These are phyloP conservation scores for Thalassiosira profunda DNA, from an alignment of 108 stramenopile genomes.

Conservation along the genomic window DNA sequence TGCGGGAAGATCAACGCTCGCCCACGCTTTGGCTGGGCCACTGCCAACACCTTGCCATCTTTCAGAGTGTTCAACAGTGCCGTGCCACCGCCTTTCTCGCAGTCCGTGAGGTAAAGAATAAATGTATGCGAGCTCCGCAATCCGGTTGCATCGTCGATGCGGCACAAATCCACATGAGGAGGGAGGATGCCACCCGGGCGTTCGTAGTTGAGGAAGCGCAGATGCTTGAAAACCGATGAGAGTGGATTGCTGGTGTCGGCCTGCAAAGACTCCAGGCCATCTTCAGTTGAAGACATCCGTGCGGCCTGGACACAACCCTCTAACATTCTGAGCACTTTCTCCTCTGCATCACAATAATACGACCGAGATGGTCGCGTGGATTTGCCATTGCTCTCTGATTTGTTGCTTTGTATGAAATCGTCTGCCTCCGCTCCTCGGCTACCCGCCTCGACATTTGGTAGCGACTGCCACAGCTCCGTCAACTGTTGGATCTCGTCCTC, in stretches of 20 bases:
- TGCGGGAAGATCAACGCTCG: conserved; percentile 82
- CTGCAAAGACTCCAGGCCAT: neutral
- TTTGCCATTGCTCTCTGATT: conserved; percentile 13
- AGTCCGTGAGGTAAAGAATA: conserved; percentile 72
- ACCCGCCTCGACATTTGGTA: conserved; percentile 53
- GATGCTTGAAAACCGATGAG: conserved; percentile 59
- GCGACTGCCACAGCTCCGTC: conserved; percentile 38
- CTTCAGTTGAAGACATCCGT: conserved; percentile 2
- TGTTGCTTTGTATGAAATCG: neutral
- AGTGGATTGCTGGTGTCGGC: neutral
- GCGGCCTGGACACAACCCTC: conserved; percentile 22
- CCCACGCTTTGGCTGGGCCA: conserved; percentile 60
- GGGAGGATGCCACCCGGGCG: conserved; percentile 52
- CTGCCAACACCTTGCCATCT: conserved; percentile 45
- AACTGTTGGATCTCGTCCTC: conserved; percentile 42
- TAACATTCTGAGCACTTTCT: conserved; percentile 36
- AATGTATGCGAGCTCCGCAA: conserved; percentile 81
- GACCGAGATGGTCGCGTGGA: conserved; percentile 48
- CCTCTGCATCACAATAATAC: conserved; percentile 79
- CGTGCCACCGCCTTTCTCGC: conserved; percentile 74
- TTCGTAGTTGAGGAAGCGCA: conserved; percentile 77
- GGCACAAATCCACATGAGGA: conserved; percentile 78
- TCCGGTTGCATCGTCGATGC: conserved; percentile 52
- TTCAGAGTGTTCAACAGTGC: conserved; percentile 54
- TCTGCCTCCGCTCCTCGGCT: no score